These are phyloP conservation scores for Globisporangium nodosum DNA, from an alignment of 352 stramenopile genomes.

Conservation along the genomic window DNA sequence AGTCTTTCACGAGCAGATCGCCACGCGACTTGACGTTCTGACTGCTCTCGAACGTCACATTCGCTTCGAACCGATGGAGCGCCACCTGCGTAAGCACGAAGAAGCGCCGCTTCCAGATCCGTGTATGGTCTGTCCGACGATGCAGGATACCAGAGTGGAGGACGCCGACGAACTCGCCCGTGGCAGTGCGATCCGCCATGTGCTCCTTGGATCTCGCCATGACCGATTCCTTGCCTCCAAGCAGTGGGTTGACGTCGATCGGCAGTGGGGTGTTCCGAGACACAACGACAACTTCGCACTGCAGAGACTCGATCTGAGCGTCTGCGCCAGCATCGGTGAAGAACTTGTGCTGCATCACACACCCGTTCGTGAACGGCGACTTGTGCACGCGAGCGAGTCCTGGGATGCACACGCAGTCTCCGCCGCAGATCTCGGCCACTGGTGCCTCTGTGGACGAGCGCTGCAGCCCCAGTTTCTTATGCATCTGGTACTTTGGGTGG, in stretches of 20 bases:
- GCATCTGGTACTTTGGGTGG: slow-evolving; percentile 2
- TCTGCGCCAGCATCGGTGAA: slow-evolving; percentile 5
- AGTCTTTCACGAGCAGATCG: slow-evolving; percentile 25
- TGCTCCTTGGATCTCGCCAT: slow-evolving; percentile 7
- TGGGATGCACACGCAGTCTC: slow-evolving; percentile 23
- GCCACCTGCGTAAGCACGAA: slow-evolving; percentile 41
- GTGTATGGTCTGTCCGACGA: slow-evolving; percentile 22
- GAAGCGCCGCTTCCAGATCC: slow-evolving; percentile 37
- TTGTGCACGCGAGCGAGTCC: slow-evolving; percentile 20
- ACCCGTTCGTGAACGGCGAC: slow-evolving; percentile 21
- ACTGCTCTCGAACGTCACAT: slow-evolving; percentile 19
- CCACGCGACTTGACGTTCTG: slow-evolving; percentile 17
- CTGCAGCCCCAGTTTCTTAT: slow-evolving; percentile 14
- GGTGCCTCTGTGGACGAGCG: slow-evolving; percentile 8
- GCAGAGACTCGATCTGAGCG: slow-evolving; percentile 9
- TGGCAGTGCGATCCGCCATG: slow-evolving; percentile 29
- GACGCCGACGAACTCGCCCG: slow-evolving; percentile 31
- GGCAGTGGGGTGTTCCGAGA: slow-evolving; percentile 10
- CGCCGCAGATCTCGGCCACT: slow-evolving; percentile 27
- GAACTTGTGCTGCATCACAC: slow-evolving; percentile 26
- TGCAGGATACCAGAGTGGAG: slow-evolving; percentile 27
- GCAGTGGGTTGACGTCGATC: slow-evolving; percentile 7
- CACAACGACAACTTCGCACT: slow-evolving; percentile 27
- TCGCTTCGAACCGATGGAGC: slow-evolving; percentile 28
- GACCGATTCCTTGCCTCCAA: slow-evolving; percentile 10